Conservation (phyloP, 768 basidiomycete genomes). For the Phylloporus scabripes region DNA sequence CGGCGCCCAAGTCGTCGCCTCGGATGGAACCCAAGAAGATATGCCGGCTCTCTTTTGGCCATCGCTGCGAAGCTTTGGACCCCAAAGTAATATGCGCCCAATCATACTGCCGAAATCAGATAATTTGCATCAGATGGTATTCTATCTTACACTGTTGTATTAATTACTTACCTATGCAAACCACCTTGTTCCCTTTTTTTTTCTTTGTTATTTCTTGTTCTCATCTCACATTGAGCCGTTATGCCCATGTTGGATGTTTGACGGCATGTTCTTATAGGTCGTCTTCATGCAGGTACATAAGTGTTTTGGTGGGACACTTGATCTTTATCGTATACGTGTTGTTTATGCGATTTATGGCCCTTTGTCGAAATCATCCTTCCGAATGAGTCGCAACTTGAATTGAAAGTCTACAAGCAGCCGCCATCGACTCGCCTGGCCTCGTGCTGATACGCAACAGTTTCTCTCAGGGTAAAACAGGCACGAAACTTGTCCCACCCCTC, state of each 20-base stretch:
- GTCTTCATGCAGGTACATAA: neutral
- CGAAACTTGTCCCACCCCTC: neutral
- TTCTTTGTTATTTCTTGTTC: neutral
- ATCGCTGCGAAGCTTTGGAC: neutral
- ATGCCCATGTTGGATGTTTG: neutral
- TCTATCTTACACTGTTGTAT: slow-evolving; percentile 24
- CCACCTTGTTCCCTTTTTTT: neutral
- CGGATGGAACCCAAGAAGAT: slow-evolving; percentile 2
- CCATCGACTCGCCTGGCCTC: neutral
- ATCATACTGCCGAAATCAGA: slow-evolving; percentile 11
- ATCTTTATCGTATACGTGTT: neutral
- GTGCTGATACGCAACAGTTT: neutral
- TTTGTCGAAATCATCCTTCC: slow-evolving; percentile 1
- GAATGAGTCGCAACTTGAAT: neutral
- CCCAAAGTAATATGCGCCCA: slow-evolving; percentile 1
- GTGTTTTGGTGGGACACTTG: neutral
- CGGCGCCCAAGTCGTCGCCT: too few species aligned
- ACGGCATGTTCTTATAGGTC: neutral
- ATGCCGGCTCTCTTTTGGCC: neutral
- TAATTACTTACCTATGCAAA: slow-evolving; percentile 24
- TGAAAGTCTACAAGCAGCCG: neutral
- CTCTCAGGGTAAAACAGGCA: neutral
- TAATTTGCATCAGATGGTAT: slow-evolving; percentile 18
- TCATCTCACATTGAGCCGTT: slow-evolving; percentile 8
- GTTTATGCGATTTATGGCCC: slow-evolving; percentile 11